These are phyloP conservation scores for Dentipellis sp. DNA, from an alignment of 768 basidiomycete genomes.

Conservation along the genomic window DNA sequence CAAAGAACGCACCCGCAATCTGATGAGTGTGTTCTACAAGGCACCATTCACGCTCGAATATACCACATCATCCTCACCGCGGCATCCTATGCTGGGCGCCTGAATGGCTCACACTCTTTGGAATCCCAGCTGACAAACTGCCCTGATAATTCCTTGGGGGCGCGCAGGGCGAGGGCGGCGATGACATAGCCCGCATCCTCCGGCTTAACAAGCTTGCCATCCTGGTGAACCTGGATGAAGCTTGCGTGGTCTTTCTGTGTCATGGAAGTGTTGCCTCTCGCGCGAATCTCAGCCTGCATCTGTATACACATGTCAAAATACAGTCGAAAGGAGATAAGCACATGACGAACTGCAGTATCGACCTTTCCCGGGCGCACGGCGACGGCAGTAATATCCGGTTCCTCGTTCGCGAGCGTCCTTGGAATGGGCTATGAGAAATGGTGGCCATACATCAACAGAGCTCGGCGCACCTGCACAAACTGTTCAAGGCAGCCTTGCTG, in stretches of 20 bases:
- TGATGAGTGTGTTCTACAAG: too few species aligned
- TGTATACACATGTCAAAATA: constrained; percentile 19
- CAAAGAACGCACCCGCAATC: too few species aligned
- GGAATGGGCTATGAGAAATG: background rate
- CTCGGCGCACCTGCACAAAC: constrained; percentile 35
- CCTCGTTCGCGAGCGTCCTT: constrained; percentile 81
- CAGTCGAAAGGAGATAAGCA: background rate
- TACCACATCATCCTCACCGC: too few species aligned
- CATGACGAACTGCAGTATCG: constrained; percentile 59
- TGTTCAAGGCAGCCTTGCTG: constrained; percentile 83
- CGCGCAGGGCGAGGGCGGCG: constrained; percentile 62
- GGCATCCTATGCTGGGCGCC: constrained; percentile 16
- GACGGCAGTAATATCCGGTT: constrained; percentile 61
- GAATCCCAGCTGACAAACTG: constrained; percentile 78
- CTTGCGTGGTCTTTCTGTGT: constrained; percentile 38
- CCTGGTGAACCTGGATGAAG: constrained; percentile 48
- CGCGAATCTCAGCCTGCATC: constrained; percentile 64
- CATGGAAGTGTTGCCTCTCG: constrained; percentile 46
- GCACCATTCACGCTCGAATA: too few species aligned
- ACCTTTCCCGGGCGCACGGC: constrained; percentile 86
- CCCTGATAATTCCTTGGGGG: constrained; percentile 56
- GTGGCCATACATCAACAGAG: background rate
- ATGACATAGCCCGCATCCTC: constrained; percentile 72
- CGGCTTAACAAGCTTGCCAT: constrained; percentile 68
- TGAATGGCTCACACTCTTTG: constrained; percentile 53